A percentile compares a stretch with the other conserved stretches of the same genome.
phyloP scores from a whole-genome alignment of 345 rosid species.

The Euphorbia tirucalli region DNA sequence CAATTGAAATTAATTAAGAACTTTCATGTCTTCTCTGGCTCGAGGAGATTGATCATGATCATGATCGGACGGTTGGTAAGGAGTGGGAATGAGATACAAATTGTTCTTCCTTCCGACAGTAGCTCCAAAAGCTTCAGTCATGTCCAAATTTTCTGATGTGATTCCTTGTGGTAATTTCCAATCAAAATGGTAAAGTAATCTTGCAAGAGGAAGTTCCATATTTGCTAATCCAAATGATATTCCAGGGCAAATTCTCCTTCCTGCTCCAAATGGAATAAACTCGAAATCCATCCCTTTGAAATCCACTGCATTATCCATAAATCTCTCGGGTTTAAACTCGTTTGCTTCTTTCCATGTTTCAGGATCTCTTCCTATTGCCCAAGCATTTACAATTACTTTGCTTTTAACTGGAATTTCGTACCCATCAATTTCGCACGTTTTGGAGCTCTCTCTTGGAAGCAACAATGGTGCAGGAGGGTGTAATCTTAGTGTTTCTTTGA shows the following conservation, averaged over 20 bases:
- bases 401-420: conserved; percentile 7
- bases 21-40: neutral
- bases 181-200: conserved; percentile 21
- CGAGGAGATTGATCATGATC: neutral
- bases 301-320: neutral
- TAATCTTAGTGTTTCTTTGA: conserved; percentile 22
- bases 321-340: conserved; percentile 17
- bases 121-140: conserved; percentile 19
- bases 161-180: conserved; percentile 16
- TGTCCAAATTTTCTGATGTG: conserved; percentile 13
- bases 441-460: conserved; percentile 16
- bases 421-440: conserved; percentile 17
- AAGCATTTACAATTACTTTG: conserved; percentile 16
- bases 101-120: conserved; percentile 13
- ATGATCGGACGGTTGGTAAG: neutral
- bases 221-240: conserved; percentile 16
- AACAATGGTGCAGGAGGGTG: conserved; percentile 19
- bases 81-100: conserved; percentile 19
- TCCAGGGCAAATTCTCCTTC: conserved; percentile 23
- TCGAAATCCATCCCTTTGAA: conserved; percentile 16
- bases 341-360: conserved; percentile 7
- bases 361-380: conserved; percentile 14
- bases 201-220: conserved; percentile 20
- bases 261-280: conserved; percentile 19
- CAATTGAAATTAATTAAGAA: conserved; percentile 7